Evolutionary conservation across 1,139 yeast species (phyloP).

Genomic region (Suhomyces yuchorum): DNA sequence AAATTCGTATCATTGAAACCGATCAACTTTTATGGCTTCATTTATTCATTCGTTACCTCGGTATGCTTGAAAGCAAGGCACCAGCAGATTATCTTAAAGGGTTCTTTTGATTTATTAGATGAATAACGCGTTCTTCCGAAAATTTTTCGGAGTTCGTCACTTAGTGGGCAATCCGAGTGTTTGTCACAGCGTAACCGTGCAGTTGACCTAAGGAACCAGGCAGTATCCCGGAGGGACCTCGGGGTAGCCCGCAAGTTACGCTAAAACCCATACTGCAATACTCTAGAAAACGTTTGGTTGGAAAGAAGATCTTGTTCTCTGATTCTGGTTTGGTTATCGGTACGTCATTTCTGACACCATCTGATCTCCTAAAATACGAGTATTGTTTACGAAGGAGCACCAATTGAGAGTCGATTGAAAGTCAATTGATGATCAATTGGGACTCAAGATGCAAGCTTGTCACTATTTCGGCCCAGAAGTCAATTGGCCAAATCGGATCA

Average conservation of each 20-base stretch:
- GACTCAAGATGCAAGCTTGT: slow-evolving; percentile 1
- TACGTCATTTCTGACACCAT: not conserved
- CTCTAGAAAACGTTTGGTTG: slow-evolving; percentile 4
- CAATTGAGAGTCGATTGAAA: not conserved
- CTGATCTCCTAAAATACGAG: slow-evolving; percentile 4
- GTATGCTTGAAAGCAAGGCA: slow-evolving; percentile 10
- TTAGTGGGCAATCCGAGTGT: not conserved
- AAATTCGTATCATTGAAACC: no score
- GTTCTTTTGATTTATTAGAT: slow-evolving; percentile 1
- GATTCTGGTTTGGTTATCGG: not conserved
- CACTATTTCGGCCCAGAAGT: slow-evolving; percentile 10
- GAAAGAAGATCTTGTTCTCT: not conserved
- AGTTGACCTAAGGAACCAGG: slow-evolving; percentile 3
- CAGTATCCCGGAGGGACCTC: not conserved
- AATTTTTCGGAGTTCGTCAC: not conserved
- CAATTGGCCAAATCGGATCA: not conserved
- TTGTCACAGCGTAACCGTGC: not conserved
- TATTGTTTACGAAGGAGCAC: slow-evolving; percentile 3
- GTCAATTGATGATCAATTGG: not conserved
- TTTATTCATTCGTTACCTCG: slow-evolving; percentile 13
- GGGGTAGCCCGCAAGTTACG: slow-evolving; percentile 7
- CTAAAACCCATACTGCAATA: slow-evolving; percentile 16
- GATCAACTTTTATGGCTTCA: no score
- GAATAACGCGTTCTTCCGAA: not conserved
- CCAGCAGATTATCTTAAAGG: not conserved